Evolutionary conservation across 2,329 filamentous ascomycete species (phyloP).

Genomic region (Plenodomus tracheiphilus): DNA sequence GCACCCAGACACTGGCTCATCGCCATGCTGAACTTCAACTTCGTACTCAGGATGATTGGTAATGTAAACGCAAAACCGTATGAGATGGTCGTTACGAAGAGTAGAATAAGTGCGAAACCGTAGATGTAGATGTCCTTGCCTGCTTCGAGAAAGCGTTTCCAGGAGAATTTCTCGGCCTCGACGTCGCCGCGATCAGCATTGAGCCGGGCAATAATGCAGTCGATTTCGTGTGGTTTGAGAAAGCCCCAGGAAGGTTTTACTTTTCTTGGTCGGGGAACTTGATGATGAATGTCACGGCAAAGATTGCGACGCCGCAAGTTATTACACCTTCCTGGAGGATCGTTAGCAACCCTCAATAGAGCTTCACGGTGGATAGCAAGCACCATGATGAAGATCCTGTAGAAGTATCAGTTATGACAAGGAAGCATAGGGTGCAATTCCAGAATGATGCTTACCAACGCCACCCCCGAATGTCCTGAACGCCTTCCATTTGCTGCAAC

Average conservation of each 20-base stretch:
- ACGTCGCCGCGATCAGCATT: conserved; percentile 27
- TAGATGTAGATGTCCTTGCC: conserved; percentile 31
- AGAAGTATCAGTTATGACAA: not conserved
- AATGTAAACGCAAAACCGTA: conserved; percentile 29
- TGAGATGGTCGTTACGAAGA: conserved; percentile 24
- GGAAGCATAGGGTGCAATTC: not conserved
- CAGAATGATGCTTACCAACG: conserved; percentile 13
- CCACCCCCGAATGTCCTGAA: conserved; percentile 24
- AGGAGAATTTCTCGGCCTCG: conserved; percentile 19
- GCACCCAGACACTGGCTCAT: conserved; percentile 30
- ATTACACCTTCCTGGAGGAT: conserved; percentile 22
- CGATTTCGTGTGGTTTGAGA: conserved; percentile 19
- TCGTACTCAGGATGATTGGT: conserved; percentile 26
- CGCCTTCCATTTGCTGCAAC: conserved; percentile 27
- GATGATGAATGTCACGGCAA: conserved; percentile 24
- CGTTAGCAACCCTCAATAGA: too few species aligned
- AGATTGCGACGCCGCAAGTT: conserved; percentile 23
- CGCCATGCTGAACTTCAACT: conserved; percentile 26
- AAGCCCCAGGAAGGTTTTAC: conserved; percentile 24
- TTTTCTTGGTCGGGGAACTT: conserved; percentile 29
- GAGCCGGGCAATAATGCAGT: conserved; percentile 24
- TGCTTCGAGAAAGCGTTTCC: conserved; percentile 25
- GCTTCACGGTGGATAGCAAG: too few species aligned
- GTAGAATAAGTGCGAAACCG: conserved; percentile 23
- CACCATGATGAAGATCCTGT: conserved; percentile 31